Base-by-base conservation (phyloP, 257 asterid genomes). In the Dorcoceras hygrometricum region DNA sequence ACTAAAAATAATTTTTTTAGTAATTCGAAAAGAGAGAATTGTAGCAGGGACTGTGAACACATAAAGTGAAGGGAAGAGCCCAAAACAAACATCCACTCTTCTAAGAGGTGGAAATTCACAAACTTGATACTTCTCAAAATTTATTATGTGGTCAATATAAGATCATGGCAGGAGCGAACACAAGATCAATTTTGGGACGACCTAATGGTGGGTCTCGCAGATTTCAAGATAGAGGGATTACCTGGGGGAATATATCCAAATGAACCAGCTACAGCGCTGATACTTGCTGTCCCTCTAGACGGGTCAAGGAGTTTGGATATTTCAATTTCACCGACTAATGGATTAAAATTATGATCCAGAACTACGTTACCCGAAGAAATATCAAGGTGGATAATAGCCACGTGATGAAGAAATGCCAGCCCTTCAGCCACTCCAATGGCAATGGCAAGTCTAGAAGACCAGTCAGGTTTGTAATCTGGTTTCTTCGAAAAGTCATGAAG, bases 161-260 rank as follows among this genome's bases (percentile, higher is more conserved):
- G 51, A 39, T 39, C 51, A 61, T 57, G 59, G 64, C 51, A 55
- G 22, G 26, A 57, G 68, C 12, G 3, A 25, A 25, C 12, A 3
- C 7, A 4, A 16, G 18, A 27, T 27, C 5, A 59, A 36, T 12
- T 36, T 11, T 1, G 48, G 48, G 18, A 36, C 48, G n/a, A 36
- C 48, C 48, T 36, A 16, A 12, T 0, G 51, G 12, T 34, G 46
- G 46, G 3, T 39, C 51, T 14, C n/a, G 12, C 19, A 39, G 18
- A 39, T 66, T n/a, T 53, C 19, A 26, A 55, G 4, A 50, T 16
- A 32, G 53, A 25, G 22, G 19, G 46, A 8, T 23, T 84, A 94
- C 99, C 99, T 75, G 99, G 99, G 54, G 99, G 99, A 73, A 94
- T 94, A 71, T 94, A 94, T 67, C 99, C 99, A 58, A 94, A 94